A percentile compares a stretch with the other conserved stretches of the same genome.
Evolutionary conservation across 768 basidiomycete genomes (phyloP).

Genomic region (Rhodosporidiobolus odoratus): DNA sequence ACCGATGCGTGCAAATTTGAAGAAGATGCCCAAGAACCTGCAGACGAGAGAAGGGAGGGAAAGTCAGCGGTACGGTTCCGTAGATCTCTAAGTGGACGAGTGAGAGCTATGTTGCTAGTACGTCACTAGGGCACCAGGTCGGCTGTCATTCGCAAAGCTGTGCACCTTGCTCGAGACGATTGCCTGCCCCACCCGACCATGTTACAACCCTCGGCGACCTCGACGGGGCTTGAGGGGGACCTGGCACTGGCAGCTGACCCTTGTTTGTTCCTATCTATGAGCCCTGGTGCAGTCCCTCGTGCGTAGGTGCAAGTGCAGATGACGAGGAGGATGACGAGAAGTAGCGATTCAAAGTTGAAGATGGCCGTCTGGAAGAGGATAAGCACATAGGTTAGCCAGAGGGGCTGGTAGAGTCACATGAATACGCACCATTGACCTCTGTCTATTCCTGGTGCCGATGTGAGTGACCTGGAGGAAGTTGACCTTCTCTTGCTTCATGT

Average conservation of each 20-base stretch:
- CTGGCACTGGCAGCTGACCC: conserved; percentile 57
- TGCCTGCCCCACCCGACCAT: not conserved
- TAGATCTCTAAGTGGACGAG: too few relatives aligned
- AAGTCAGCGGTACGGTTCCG: too few relatives aligned
- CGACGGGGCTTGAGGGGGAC: too few relatives aligned
- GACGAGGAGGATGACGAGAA: conserved; percentile 84
- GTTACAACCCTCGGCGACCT: not conserved
- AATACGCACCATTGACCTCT: too few relatives aligned
- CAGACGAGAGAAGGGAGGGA: not conserved
- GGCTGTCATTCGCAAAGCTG: not conserved
- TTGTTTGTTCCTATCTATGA: conserved; percentile 88
- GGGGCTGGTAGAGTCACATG: too few relatives aligned
- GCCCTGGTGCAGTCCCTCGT: conserved; percentile 76
- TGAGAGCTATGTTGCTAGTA: too few relatives aligned
- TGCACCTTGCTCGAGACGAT: not conserved
- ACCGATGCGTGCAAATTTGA: conserved; percentile 96
- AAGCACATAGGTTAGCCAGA: not conserved
- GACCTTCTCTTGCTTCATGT: too few relatives aligned
- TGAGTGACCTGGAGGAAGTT: too few relatives aligned
- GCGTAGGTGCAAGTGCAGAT: conserved; percentile 98
- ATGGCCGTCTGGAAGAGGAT: conserved; percentile 65
- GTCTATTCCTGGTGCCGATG: too few relatives aligned
- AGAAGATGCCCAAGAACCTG: conserved; percentile 87
- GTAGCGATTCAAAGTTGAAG: conserved; percentile 94
- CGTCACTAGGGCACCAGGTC: too few relatives aligned